Evolutionary conservation across 805 yeast species (phyloP), one percentile per base, ranked within the genome.

Genomic region (Blastobotrys chiropterorum): DNA sequence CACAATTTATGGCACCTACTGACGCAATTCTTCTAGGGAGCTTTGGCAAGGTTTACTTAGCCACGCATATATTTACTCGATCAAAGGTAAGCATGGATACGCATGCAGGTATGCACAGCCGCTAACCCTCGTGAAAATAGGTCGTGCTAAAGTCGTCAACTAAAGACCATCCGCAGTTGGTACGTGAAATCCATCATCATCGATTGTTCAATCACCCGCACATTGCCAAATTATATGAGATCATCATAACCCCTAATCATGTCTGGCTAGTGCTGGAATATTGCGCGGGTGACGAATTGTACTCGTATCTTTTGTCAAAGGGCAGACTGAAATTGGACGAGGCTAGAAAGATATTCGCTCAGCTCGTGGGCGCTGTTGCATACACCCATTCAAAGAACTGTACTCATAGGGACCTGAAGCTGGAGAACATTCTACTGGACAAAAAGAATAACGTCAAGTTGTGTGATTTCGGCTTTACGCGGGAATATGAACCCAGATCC

Each of bases 401-500:
- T 58, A 82, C 89, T 13, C 97, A 90, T 66, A 74, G 97, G 52
- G 97, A 90, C 64, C 71, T 90, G 46, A 73, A 73, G 49, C 71
- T 90, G 47, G 97, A 90, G 65, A 90, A 90, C 65, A 70, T 85
- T 51, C 67, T 86, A 45, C 71, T 90, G 52, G 96, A 89, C 66
- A 84, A 85, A 60, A 84, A 86, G 61, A 86, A 83, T 56, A 85
- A 86, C 62, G 81, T 88, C 51, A 90, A 90, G 65, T 70, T 92
- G 48, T 83, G 96, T 3, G 99, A 92, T 70, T 90, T 92, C 68
- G 99, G 99, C 0, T 92, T 92, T 66, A 88, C 96, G 0, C 74
- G 98, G 55, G 97, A 88, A 60, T 80, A 77, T 53, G 75, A 74
- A 31, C 71, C 76, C 0, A 73, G 84, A 47, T 68, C 75, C 3